A percentile compares a stretch with the other conserved stretches of the same genome.
These are phyloP conservation scores for Sophora flavescens DNA, from an alignment of 306 rosid species.

Conservation along the genomic window DNA sequence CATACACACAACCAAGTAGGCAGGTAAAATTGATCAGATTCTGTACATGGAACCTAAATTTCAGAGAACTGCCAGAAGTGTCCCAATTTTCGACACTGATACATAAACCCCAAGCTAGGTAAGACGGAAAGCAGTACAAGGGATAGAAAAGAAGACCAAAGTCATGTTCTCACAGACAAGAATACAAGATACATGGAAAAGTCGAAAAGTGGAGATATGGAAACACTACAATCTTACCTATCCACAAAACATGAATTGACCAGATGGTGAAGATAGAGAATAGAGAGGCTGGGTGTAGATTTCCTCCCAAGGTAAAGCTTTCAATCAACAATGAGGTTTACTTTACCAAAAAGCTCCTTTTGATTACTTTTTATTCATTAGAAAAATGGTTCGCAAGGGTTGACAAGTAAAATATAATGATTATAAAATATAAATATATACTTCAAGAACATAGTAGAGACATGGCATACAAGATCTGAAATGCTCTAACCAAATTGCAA, in stretches of 20 bases:
- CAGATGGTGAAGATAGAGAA: neutral
- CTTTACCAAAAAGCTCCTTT: conserved; percentile 2
- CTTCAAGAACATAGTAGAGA: conserved; percentile 10
- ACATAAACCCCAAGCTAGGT: neutral
- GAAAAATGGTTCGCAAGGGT: neutral
- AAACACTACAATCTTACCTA: neutral
- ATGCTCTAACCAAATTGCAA: neutral
- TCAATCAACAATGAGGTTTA: conserved; percentile 8
- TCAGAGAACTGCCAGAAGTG: neutral
- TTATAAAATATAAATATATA: neutral
- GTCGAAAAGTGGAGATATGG: neutral
- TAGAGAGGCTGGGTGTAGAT: neutral
- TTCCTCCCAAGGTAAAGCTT: conserved; percentile 4
- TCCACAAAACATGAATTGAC: neutral
- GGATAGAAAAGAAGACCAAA: neutral
- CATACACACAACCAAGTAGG: neutral
- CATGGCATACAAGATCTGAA: neutral
- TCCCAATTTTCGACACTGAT: neutral
- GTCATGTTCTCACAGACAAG: neutral
- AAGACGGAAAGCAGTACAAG: conserved; percentile 10
- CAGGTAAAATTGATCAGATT: neutral
- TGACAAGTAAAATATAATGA: conserved; percentile 11
- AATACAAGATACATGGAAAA: neutral
- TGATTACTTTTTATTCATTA: neutral
- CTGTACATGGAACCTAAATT: conserved; percentile 11